Conservation (phyloP, 176 grass and related monocot genomes). For the Thinopyrum elongatum region DNA sequence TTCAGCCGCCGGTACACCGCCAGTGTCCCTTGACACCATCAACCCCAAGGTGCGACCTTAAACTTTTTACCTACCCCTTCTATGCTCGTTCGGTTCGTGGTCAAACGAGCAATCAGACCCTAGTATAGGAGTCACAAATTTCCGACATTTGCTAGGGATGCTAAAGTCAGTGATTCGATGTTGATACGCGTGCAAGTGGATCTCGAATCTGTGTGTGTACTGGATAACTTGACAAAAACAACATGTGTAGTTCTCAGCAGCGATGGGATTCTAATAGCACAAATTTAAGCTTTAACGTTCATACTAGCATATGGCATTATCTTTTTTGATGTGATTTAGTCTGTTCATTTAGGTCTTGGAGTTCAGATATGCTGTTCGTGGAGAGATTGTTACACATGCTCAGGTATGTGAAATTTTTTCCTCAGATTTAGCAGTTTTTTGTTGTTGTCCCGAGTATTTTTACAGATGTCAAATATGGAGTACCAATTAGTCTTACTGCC, state of each 20-base stretch:
- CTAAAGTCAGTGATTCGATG: background rate
- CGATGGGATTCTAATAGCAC: background rate
- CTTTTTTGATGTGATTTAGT: background rate
- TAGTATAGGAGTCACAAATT: background rate
- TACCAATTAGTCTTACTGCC: background rate
- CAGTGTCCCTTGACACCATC: conserved; percentile 57
- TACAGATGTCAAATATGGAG: background rate
- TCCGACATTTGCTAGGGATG: background rate
- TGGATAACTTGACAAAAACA: background rate
- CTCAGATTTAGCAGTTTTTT: background rate
- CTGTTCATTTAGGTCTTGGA: conserved; percentile 63
- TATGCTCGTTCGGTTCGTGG: background rate
- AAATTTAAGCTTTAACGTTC: background rate
- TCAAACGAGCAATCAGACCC: background rate
- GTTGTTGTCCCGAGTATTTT: background rate
- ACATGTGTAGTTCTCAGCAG: background rate
- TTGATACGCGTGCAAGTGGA: background rate
- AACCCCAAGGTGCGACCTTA: conserved; percentile 58
- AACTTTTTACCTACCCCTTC: background rate
- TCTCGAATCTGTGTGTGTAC: background rate
- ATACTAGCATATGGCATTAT: background rate
- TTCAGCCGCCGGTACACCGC: conserved; percentile 13
- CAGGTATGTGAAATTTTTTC: conserved; percentile 48
- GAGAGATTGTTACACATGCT: conserved; percentile 89
- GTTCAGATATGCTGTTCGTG: conserved; percentile 89